Evolutionary conservation across 2,329 filamentous ascomycete genomes (phyloP), one percentile per base, ranked within the genome.

Genomic region (Acrodontium crateriforme): DNA sequence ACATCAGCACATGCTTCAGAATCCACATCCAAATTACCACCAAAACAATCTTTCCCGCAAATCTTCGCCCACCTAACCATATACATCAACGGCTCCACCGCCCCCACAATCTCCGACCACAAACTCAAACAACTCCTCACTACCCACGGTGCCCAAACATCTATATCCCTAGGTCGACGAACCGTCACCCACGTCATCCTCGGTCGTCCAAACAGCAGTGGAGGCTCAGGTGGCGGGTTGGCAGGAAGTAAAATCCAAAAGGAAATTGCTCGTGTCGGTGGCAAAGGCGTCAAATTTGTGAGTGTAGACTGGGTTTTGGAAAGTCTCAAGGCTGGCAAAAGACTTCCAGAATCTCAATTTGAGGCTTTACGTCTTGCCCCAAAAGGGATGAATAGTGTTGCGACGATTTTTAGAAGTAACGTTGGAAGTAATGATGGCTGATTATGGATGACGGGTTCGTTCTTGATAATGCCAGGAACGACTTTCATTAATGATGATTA

Each of bases 31-130:
- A 7, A 18, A 16, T 19, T 18, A 18, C 10, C 18, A 19, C 18
- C 26, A 22, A n/a, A n/a, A n/a, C n/a, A n/a, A n/a, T n/a, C n/a
- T n/a, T n/a, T n/a, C n/a, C 42, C 46, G 5, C 46, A 47, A 23
- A 42, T 50, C 24, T 48, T 94, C 49, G 56, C 69, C 24, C 71
- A 74, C 10, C 65, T 84, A 13, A 74, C 71, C 28, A 68, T 93
- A 43, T 89, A 87, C 56, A 69, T 94, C 54, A 93, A 93, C 54
- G 84, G 84, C 35, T 85, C 79, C 40, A 92, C 83, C 2, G 68
- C 74, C 34, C 84, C 85, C 1, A 54, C 72, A 14, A 69, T 93
- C 36, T 91, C 81, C 9, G 85, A 94, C 53, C 80, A 92, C 58
- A 78, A 71, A 49, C 67, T 94, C 32, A 91, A 89, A 60, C 74